These are phyloP conservation scores for Penicillium sp. DNA, from an alignment of 2,329 filamentous ascomycete genomes.

Conservation along the genomic window DNA sequence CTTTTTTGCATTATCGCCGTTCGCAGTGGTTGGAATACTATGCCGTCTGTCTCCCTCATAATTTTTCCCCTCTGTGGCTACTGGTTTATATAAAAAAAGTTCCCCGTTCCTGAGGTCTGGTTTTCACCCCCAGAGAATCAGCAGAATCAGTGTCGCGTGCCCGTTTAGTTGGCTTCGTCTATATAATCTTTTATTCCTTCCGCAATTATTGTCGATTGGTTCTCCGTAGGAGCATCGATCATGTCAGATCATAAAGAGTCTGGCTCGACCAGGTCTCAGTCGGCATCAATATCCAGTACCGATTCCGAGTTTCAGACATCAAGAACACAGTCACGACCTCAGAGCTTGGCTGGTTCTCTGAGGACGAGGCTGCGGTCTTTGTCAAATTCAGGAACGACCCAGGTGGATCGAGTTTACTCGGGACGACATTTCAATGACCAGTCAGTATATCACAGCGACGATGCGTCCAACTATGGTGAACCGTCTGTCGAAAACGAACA, in stretches of 20 bases:
- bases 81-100: neutral
- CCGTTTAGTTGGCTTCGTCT: neutral
- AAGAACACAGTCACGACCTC: constrained; percentile 2
- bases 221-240: neutral
- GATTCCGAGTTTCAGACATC: constrained; percentile 9
- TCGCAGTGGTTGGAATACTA: neutral
- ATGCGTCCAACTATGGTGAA: constrained; percentile 11
- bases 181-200: neutral
- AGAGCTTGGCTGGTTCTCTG: neutral
- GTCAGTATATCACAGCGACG: constrained; percentile 28
- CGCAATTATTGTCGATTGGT: neutral
- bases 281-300: constrained; percentile 16
- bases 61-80: neutral
- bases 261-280: constrained; percentile 10
- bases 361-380: constrained; percentile 13
- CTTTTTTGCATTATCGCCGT: constrained; percentile 1
- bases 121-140: neutral
- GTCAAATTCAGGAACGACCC: constrained; percentile 11
- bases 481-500: constrained; percentile 8
- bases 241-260: constrained; percentile 11
- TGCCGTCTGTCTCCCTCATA: neutral
- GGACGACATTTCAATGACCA: constrained; percentile 34
- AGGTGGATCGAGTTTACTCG: constrained; percentile 27
- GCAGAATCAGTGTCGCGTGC: neutral
- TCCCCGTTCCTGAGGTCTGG: neutral